phyloP scores from a whole-genome alignment of 768 basidiomycete species.

The Mycena vitilis region DNA sequence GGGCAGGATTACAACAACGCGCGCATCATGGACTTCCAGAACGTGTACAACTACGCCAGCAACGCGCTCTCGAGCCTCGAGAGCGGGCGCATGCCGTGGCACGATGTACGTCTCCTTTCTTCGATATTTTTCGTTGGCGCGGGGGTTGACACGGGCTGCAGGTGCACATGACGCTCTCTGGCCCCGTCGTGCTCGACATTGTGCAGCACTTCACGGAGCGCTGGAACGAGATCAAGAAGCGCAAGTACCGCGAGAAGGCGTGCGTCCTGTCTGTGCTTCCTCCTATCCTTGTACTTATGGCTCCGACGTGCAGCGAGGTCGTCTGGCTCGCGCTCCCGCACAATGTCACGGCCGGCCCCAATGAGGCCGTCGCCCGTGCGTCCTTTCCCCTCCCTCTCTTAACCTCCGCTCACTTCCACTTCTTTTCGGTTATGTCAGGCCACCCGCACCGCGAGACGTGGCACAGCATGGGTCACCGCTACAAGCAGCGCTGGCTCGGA shows the following conservation, averaged over 20 bases:
- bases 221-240: constrained; percentile 91
- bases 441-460: constrained; percentile 80
- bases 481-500: constrained; percentile 75
- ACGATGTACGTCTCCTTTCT: constrained; percentile 68
- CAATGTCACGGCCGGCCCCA: constrained; percentile 66
- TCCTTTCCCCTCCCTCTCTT: neutral
- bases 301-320: constrained; percentile 51
- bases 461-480: constrained; percentile 65
- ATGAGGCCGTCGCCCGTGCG: constrained; percentile 71
- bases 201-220: constrained; percentile 93
- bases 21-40: constrained; percentile 84
- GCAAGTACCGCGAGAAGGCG: constrained; percentile 56
- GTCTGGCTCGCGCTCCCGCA: constrained; percentile 88
- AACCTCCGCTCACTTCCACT: neutral
- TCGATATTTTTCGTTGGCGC: neutral
- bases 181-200: constrained; percentile 88
- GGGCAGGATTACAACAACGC: constrained; percentile 97
- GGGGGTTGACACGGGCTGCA: constrained; percentile 39
- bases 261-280: constrained; percentile 2
- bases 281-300: neutral
- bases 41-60: constrained; percentile 81
- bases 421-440: neutral
- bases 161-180: constrained; percentile 88
- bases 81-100: constrained; percentile 91
- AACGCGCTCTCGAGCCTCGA: constrained; percentile 73